Base-by-base conservation (phyloP, 768 basidiomycete genomes). In the Kwoniella bestiolae region DNA sequence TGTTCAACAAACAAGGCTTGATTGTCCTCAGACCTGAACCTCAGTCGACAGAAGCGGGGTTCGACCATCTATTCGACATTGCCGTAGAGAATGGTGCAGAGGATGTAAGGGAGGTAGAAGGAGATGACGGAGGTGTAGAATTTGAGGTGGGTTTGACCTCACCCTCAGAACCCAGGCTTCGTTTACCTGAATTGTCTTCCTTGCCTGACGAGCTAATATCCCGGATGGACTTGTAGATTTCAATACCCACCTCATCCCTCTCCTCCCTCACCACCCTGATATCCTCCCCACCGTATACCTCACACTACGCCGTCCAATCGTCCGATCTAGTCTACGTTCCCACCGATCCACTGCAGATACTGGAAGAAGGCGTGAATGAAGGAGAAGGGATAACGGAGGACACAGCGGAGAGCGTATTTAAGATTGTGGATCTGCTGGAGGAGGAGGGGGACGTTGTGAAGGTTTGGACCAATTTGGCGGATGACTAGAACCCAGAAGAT, bases 391-490 rank as follows among this genome's bases (percentile, higher is more conserved):
- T 78, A n/a, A 62, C 25, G 4, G 74, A 74, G 21, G 77, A 79
- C 16, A 65, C 56, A 23, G 73, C 70, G 5, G 74, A 77, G 47
- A 68, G 63, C 44, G 56, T 76, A 3, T 56, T 61, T 25, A 64
- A 51, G 47, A 62, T 74, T 29, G 67, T 79, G n/a, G 76, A 72
- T n/a, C 45, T 69, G 1, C 50, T 80, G 55, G 79, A 80, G 56
- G 71, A 70, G 41, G 74, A 77, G 16, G 60, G 51, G 23, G 79
- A 80, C 60, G 79, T 80, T 5, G 67, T 75, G 11, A 74, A 67
- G 56, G 75, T 80, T 7, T 80, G 79, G 79, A 79, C 76, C 32
- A 80, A 80, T 66, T 60, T 80, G 21, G 68, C 58, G 11, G 67
- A 65, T 55, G 60, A 68, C 14, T 66, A 61, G 45, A 28, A 3